Conservation (phyloP, 2,329 filamentous ascomycete species). For the Fusarium illudens region DNA sequence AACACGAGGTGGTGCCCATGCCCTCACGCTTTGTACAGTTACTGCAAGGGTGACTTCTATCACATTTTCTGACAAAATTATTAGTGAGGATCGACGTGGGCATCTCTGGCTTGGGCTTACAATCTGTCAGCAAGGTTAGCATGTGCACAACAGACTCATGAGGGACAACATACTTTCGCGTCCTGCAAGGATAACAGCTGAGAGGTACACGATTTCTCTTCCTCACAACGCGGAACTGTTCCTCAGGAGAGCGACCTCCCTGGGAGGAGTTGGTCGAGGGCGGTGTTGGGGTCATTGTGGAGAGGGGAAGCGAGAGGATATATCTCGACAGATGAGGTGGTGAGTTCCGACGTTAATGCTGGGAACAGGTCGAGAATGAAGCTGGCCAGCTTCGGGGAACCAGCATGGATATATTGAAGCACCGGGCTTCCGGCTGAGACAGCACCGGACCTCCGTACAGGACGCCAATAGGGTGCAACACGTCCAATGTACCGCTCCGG, state of each 20-base stretch:
- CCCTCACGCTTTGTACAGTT: slow-evolving; percentile 94
- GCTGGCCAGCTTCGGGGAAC: slow-evolving; percentile 30
- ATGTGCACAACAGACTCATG: slow-evolving; percentile 8
- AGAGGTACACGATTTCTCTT: slow-evolving; percentile 92
- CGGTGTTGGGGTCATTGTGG: slow-evolving; percentile 76
- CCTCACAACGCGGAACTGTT: slow-evolving; percentile 86
- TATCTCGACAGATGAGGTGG: slow-evolving; percentile 36
- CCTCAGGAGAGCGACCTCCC: slow-evolving; percentile 80
- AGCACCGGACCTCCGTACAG: background rate
- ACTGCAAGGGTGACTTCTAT: slow-evolving; percentile 88
- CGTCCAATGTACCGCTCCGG: slow-evolving; percentile 5
- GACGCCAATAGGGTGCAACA: background rate
- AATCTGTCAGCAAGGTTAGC: slow-evolving; percentile 52
- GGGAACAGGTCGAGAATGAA: slow-evolving; percentile 18
- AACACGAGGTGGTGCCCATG: slow-evolving; percentile 80
- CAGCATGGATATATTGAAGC: slow-evolving; percentile 41
- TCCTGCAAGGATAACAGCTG: slow-evolving; percentile 89
- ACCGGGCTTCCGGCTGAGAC: slow-evolving; percentile 9
- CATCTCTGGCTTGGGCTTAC: slow-evolving; percentile 35
- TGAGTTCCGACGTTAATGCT: slow-evolving; percentile 19
- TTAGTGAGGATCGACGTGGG: slow-evolving; percentile 21
- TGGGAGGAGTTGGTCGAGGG: slow-evolving; percentile 81
- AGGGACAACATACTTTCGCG: slow-evolving; percentile 77
- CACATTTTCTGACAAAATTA: slow-evolving; percentile 77
- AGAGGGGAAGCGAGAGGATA: slow-evolving; percentile 31